Base-by-base conservation (phyloP, 2,329 filamentous ascomycete genomes). In the Aspergillus alliaceus region DNA sequence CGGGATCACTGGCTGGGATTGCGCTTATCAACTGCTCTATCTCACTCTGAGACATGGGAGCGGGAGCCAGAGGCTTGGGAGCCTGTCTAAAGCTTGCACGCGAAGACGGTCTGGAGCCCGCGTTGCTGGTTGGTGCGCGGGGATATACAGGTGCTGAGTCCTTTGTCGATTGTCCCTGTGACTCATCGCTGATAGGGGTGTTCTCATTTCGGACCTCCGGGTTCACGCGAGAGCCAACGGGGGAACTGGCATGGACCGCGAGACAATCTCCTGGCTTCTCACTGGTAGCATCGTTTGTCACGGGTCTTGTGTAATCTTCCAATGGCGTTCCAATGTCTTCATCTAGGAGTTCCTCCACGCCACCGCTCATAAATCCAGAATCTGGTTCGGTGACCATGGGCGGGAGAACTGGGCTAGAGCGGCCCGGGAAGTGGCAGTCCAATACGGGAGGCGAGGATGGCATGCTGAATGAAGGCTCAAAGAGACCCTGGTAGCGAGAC, bases 381-480 rank as follows among this genome's bases (percentile, higher is more conserved):
- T 96, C 91, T 18, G 78, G 78, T 66, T 77, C 65, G 69, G 76
- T 68, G 7, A 81, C 80, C 61, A 87, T 80, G 5, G 82, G 82
- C 52, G 87, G 86, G 50, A 92, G 80, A 42, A 86, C 82, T 2
- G 93, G 95, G 69, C 93, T 98, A 2, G 93, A 96, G 25, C 88
- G 85, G 27, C 86, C 84, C 4, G 89, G 87, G 25, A 80, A 79
- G 29, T 81, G 79, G 35, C 83, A 83, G 62, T 85, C 83, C 60
- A 92, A 86, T 1, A 96, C 82, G 1, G 95, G 95, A 14, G 93
- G 93, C 3, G 93, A 98, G 0, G 95, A 98, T 1, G 90, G 90
- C 65, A 98, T 91, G 53, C 91, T 90, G 49, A 86, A 86, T 4
- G 91, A 89, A 52, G 91, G 96, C 55, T 89, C 80, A 44, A 80